A percentile compares a stretch with the other conserved stretches of the same genome.
Conservation (phyloP, 495 filamentous ascomycete species). For the Aspergillus campestris region DNA sequence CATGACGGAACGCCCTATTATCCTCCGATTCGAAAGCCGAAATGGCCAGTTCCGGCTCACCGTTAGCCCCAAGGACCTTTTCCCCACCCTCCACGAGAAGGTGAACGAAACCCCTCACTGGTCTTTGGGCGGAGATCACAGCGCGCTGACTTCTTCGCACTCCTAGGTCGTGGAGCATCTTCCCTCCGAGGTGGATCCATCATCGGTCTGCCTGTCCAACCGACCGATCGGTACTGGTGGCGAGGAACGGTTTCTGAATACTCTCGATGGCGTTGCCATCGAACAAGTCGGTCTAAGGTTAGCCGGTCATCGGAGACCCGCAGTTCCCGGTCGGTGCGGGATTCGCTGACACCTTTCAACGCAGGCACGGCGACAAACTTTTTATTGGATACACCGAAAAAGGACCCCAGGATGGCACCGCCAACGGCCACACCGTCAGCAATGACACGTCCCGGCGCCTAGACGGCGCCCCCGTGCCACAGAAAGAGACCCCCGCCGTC, state of each 20-base stretch:
- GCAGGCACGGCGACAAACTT: constrained; percentile 83
- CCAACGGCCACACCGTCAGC: constrained; percentile 26
- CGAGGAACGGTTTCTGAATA: constrained; percentile 59
- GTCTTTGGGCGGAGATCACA: not conserved
- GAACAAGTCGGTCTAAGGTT: constrained; percentile 65
- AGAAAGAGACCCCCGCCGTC: constrained; percentile 52
- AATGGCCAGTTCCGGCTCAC: constrained; percentile 49
- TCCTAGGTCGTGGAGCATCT: constrained; percentile 53
- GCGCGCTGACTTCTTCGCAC: not conserved
- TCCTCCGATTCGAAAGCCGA: constrained; percentile 47
- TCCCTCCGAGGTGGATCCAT: constrained; percentile 61
- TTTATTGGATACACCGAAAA: constrained; percentile 69
- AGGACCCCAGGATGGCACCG: constrained; percentile 41
- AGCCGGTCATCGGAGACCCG: constrained; percentile 9
- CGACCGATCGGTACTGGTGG: constrained; percentile 63
- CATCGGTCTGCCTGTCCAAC: constrained; percentile 73
- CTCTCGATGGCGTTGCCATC: constrained; percentile 59
- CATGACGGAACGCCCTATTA: constrained; percentile 39
- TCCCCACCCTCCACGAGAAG: constrained; percentile 37
- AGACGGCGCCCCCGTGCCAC: constrained; percentile 69
- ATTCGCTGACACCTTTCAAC: constrained; percentile 3
- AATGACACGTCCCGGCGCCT: constrained; percentile 44
- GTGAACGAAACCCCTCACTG: constrained; percentile 14
- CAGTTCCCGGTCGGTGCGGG: constrained; percentile 8
- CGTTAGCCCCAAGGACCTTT: constrained; percentile 37